Evolutionary conservation across 257 asterid species (phyloP), one percentile per base, ranked within the genome.

Genomic region (Penstemon davidsonii): DNA sequence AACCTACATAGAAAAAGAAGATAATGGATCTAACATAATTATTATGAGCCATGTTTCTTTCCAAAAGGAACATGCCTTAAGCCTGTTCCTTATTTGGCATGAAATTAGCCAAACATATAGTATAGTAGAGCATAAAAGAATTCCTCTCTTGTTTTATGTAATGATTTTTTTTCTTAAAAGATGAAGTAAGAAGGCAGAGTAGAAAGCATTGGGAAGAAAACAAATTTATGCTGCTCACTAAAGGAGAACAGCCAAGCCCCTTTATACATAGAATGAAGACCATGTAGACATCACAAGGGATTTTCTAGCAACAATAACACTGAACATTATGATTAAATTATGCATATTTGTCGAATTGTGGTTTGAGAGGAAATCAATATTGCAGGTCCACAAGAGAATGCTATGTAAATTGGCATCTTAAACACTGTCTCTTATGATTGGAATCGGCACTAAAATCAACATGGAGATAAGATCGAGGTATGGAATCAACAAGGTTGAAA

Each of bases 1-100:
- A 84, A 75, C 99, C 99, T 94, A 65, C 81, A 75, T 43, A 85
- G 56, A 60, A 60, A 62, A 76, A 52, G 39, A 62, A 71, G n/a
- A 54, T 8, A 47, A 42, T 64, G 53, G 60, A 33, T 60, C 18
- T 62, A 60, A 56, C 49, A 47, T 57, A 64, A 51, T 62, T 46
- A 67, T 43, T 43, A 33, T n/a, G 52, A 67, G 56, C 13, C 70
- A 55, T 13, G 43, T 64, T 43, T 63, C 50, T 55, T 44, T 58
- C 33, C 33, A 19, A 65, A 58, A 4, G 41, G 1, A 44, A 51
- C 52, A 70, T 46, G 60, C 47, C 64, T 56, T 19, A 69, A 73
- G 76, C 51, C 45, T 54, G 49, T 62, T 66, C 71, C 38, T 37
- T 18, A 40, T 45, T 59, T 39, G 71, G 61, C 45, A 64, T 11